Evolutionary conservation across 352 stramenopile species (phyloP).

Genomic region (Globisporangium nagaii): DNA sequence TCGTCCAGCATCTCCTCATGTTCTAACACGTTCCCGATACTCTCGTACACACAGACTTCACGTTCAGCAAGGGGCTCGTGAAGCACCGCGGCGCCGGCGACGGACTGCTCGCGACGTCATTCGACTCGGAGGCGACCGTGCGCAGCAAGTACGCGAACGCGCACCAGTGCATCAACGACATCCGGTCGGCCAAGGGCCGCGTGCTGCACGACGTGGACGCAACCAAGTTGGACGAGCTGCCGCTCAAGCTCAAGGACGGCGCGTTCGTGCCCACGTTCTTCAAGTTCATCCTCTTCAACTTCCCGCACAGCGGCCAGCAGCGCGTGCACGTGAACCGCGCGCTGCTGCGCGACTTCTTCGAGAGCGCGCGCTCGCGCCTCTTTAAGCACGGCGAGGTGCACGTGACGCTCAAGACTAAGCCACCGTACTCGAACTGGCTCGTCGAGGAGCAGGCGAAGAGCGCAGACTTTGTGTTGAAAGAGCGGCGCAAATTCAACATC

Average conservation of each 20-base stretch:
- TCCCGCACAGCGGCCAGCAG: constrained; percentile 84
- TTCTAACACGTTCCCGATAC: too few relatives aligned
- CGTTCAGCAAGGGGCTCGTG: constrained; percentile 66
- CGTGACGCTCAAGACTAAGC: constrained; percentile 81
- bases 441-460: constrained; percentile 78
- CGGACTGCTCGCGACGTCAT: constrained; percentile 69
- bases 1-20: too few relatives aligned
- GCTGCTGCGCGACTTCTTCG: constrained; percentile 81
- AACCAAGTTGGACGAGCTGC: constrained; percentile 64
- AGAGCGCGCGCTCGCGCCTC: constrained; percentile 64
- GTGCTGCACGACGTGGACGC: constrained; percentile 81
- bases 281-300: constrained; percentile 87
- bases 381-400: constrained; percentile 60
- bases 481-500: constrained; percentile 67
- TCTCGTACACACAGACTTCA: constrained; percentile 67
- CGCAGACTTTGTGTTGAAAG: constrained; percentile 73
- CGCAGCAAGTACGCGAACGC: constrained; percentile 78
- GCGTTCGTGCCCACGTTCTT: constrained; percentile 46
- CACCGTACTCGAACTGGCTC: constrained; percentile 86
- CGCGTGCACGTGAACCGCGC: constrained; percentile 85
- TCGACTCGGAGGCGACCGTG: constrained; percentile 62
- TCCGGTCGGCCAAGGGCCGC: constrained; percentile 28
- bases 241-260: constrained; percentile 17
- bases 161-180: constrained; percentile 52
- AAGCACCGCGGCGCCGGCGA: constrained; percentile 53